These are phyloP conservation scores for Monosporascus ibericus DNA, from an alignment of 2,329 filamentous ascomycete genomes.

Conservation along the genomic window DNA sequence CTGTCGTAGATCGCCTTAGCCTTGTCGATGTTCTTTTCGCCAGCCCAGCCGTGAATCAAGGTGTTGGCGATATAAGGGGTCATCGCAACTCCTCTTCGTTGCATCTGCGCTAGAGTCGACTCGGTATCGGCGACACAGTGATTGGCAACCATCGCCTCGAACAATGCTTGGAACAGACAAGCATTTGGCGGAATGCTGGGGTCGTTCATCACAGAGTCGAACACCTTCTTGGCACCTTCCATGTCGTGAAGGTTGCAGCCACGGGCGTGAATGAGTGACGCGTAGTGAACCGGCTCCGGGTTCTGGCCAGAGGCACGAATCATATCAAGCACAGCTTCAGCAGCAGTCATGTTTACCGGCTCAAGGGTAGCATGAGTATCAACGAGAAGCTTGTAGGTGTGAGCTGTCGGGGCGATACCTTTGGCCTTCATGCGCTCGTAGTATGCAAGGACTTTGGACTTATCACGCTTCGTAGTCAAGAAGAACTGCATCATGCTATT, in stretches of 20 bases:
- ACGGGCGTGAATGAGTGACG: slow-evolving; percentile 90
- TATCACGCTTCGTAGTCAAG: slow-evolving; percentile 93
- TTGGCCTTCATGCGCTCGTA: slow-evolving; percentile 89
- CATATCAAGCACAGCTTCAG: slow-evolving; percentile 73
- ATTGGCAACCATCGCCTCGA: slow-evolving; percentile 95
- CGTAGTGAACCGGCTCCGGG: slow-evolving; percentile 91
- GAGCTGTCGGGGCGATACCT: slow-evolving; percentile 83
- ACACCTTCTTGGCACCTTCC: slow-evolving; percentile 71
- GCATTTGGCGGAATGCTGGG: slow-evolving; percentile 65
- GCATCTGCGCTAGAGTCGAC: slow-evolving; percentile 70
- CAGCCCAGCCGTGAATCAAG: slow-evolving; percentile 92
- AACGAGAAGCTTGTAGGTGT: slow-evolving; percentile 96
- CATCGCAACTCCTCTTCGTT: slow-evolving; percentile 65
- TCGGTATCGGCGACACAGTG: slow-evolving; percentile 75
- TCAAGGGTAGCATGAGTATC: slow-evolving; percentile 93
- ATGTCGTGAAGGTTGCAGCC: slow-evolving; percentile 93
- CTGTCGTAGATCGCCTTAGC: slow-evolving; percentile 72
- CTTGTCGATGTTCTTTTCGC: slow-evolving; percentile 72
- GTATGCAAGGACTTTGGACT: slow-evolving; percentile 86
- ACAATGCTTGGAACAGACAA: slow-evolving; percentile 92
- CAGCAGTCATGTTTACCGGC: slow-evolving; percentile 80
- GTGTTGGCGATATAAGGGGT: slow-evolving; percentile 98
- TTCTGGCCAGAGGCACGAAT: slow-evolving; percentile 69
- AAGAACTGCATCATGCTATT: slow-evolving; percentile 99
- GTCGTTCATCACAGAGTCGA: slow-evolving; percentile 72